Conservation (phyloP, 1,284 basidiomycete species). For the Boletus smithii region DNA sequence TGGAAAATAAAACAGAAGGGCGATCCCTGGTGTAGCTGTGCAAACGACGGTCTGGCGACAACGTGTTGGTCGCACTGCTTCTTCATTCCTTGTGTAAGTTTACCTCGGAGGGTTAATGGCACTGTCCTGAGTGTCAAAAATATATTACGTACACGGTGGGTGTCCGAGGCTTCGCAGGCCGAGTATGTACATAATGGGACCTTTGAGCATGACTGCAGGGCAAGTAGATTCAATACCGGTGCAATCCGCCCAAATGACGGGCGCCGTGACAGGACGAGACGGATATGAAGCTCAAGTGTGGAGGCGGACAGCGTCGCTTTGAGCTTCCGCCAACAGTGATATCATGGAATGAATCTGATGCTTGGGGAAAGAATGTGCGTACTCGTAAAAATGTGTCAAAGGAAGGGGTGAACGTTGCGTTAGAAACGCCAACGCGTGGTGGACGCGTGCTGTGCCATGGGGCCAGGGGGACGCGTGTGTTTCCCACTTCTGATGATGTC, state of each 20-base stretch:
- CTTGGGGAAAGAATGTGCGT: too few species aligned
- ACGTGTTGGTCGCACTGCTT: constrained; percentile 29
- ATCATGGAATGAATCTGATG: constrained; percentile 7
- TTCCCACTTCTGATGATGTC: constrained; percentile 15
- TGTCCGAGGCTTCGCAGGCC: constrained; percentile 15
- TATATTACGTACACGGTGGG: constrained; percentile 1
- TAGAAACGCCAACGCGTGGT: constrained; percentile 15
- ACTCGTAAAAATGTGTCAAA: constrained; percentile 1
- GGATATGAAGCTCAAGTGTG: constrained; percentile 17
- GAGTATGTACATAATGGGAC: background rate
- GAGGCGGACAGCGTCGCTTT: constrained; percentile 6
- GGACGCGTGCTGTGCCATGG: constrained; percentile 31
- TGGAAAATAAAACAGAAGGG: background rate
- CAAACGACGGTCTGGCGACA: constrained; percentile 7
- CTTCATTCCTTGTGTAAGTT: constrained; percentile 18
- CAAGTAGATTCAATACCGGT: background rate
- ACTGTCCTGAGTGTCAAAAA: background rate
- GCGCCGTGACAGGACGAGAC: background rate
- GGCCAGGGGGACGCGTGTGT: constrained; percentile 20
- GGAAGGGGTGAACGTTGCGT: constrained; percentile 9
- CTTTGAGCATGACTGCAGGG: background rate
- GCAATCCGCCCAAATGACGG: constrained; percentile 3
- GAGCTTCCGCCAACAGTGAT: constrained; percentile 4
- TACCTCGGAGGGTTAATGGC: constrained; percentile 3
- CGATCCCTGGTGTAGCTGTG: constrained; percentile 10